Evolutionary conservation across 192 early-diverging fungal species (phyloP), one percentile per base, ranked within the genome.

Genomic region (Coemansia sp.): DNA sequence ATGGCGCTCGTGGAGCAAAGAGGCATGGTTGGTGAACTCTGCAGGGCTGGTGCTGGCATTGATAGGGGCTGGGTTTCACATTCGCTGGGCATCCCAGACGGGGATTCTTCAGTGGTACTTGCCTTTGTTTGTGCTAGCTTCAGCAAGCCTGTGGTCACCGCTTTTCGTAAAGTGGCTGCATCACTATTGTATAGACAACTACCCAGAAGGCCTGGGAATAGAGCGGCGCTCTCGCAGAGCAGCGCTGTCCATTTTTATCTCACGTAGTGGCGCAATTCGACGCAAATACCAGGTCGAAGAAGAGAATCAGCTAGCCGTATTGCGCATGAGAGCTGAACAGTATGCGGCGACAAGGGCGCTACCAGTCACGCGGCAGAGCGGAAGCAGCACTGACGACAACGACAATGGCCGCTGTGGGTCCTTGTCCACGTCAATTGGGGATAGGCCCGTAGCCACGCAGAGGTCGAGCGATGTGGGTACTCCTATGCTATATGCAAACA

Each of bases 1-100:
- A 3, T 88, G 85, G 71, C 84, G 84, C 37, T 45, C 75, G 4
- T 93, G 91, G 91, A 77, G 86, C 53, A 74, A 73, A 43, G 83
- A 83, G 9, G 88, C 89, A 79, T 91, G 89, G 80, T 77, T 80
- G 4, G 76, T 90, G 16, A 87, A 88, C 72, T 56, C 86, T 13
- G 48, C 69, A 1, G 91, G 87, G 2, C 42, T 88, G 16, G 75
- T 46, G 3, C 59, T 85, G 3, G 85, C 90, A 20, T 60, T 92
- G 18, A 73, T 66, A 13, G 87, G 88, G 48, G 87, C 88, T n/a
- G 90, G 66, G 4, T 75, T 79, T 37, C 83, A 84, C 43, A 77
- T 76, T 28, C 38, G 48, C 23, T 84, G 77, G 77, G 74, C 83
- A 20, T 71, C 62, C 40, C 13, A 53, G 11, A 59, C 68, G 8